Evolutionary conservation across 139 green algal species (phyloP), one percentile per base, ranked within the genome.

Genomic region (Chlorella sp.): DNA sequence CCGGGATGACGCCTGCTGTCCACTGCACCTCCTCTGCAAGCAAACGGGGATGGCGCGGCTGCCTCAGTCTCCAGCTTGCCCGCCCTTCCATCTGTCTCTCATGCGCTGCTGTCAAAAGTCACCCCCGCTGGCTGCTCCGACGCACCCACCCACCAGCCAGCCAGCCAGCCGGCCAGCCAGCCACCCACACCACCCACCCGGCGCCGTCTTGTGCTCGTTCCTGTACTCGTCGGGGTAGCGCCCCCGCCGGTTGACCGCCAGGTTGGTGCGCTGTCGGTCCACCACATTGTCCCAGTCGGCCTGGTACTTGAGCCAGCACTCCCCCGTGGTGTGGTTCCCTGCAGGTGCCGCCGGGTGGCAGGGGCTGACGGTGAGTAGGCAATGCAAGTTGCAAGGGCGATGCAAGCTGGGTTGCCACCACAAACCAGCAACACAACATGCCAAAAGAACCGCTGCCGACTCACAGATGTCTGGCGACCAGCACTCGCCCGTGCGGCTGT

Each of bases 241-340:
- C 2, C 83, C 83, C 16, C 82, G 39, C 23, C 26, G 28, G 74
- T 87, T 87, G 21, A 87, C 64, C 20, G 82, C 65, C 69, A 92
- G 51, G 76, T 92, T 92, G 0, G 79, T 86, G 25, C 41, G 70
- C 13, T 25, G 32, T 1, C 67, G 79, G 62, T 92, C 89, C 20
- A 81, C 69, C 63, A 88, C 86, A 55, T 81, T 81, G 75, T 92
- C 86, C 89, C 89, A 92, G 18, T 74, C 74, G 1, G 71, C 70
- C 64, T 92, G 89, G 69, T 89, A 83, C 80, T 92, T 91, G 25
- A 92, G 88, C 88, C 88, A 92, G 70, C 88, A 90, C 34, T 47
- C 70, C 0, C 70, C 70, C 25, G 70, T 78, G 21, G 70, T 78
- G 70, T 78, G 70, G 70, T 78, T 78, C 70, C 70, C 70, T 78